Evolutionary conservation across 306 rosid species (phyloP).

Genomic region (Cucurbita pepo): DNA sequence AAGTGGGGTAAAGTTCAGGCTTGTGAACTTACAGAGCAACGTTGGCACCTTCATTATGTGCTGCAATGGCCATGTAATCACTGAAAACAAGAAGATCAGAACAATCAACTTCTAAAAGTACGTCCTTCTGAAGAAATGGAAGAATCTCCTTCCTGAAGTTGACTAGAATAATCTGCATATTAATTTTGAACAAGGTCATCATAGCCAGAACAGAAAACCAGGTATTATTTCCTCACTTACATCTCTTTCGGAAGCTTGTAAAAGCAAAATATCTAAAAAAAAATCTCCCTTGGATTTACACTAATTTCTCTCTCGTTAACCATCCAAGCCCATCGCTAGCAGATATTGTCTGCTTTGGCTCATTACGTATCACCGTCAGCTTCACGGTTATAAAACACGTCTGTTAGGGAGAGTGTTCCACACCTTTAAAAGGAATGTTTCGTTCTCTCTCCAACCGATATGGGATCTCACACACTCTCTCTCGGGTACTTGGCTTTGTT

Average conservation of each 20-base stretch:
- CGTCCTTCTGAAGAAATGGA: slow-evolving; percentile 38
- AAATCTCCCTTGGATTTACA: neutral
- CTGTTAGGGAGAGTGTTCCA: too few relatives aligned
- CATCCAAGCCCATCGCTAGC: fast-evolving
- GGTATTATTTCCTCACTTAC: neutral
- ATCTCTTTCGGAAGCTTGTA: neutral
- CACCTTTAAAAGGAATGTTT: too few relatives aligned
- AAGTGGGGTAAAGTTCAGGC: neutral
- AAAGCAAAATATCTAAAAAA: neutral
- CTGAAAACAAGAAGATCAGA: slow-evolving; percentile 57
- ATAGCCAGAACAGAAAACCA: neutral
- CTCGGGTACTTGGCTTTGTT: slow-evolving; percentile 38
- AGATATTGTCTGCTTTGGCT: too few relatives aligned
- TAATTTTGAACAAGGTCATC: neutral
- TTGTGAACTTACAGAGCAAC: slow-evolving; percentile 38
- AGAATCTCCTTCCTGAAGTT: slow-evolving; percentile 82
- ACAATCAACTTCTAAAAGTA: slow-evolving; percentile 16
- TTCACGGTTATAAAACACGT: too few relatives aligned
- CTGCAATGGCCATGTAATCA: slow-evolving; percentile 60
- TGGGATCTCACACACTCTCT: neutral
- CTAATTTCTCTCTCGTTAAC: neutral
- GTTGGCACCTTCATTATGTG: slow-evolving; percentile 87
- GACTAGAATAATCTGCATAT: slow-evolving; percentile 48
- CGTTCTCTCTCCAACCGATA: too few relatives aligned
- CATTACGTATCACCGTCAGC: too few relatives aligned